Evolutionary conservation across 1,139 yeast species (phyloP).

Genomic region (Debaryomyces nepalensis): DNA sequence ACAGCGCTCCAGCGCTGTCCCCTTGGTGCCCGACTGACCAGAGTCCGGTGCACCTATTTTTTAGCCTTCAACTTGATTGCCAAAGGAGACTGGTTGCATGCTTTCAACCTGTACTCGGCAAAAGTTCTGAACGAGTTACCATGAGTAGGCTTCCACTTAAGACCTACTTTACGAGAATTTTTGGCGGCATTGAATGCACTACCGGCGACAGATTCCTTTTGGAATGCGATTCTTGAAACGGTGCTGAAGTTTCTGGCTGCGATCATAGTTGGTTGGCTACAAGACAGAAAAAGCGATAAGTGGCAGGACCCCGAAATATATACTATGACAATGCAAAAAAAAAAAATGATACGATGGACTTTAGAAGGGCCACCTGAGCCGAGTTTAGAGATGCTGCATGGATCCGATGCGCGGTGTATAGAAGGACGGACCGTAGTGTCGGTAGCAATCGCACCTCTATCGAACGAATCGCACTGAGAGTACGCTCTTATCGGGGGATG

Average conservation of each 20-base stretch:
- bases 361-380: slow-evolving; percentile 1
- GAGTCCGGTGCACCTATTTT: not conserved
- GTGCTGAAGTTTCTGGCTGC: slow-evolving; percentile 21
- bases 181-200: slow-evolving; percentile 13
- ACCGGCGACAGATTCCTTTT: slow-evolving; percentile 19
- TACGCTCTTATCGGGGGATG: not conserved
- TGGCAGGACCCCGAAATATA: not conserved
- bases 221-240: slow-evolving; percentile 18
- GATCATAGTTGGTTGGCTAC: slow-evolving; percentile 9
- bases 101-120: slow-evolving; percentile 60
- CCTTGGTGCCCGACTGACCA: too few relatives aligned
- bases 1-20: too few relatives aligned
- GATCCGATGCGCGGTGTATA: not conserved
- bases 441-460: not conserved
- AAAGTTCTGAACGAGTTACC: slow-evolving; percentile 54
- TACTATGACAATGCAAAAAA: slow-evolving; percentile 2
- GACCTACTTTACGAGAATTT: slow-evolving; percentile 14
- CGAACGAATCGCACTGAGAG: slow-evolving; percentile 1
- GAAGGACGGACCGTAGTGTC: not conserved
- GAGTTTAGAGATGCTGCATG: slow-evolving; percentile 1
- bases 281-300: not conserved
- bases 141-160: slow-evolving; percentile 42
- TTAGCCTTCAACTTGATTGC: slow-evolving; percentile 24
- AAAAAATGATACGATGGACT: not conserved
- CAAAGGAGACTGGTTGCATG: slow-evolving; percentile 56